Evolutionary conservation across 192 early-diverging fungal genomes (phyloP), one percentile per base, ranked within the genome.

Genomic region (Mortierella claussenii): DNA sequence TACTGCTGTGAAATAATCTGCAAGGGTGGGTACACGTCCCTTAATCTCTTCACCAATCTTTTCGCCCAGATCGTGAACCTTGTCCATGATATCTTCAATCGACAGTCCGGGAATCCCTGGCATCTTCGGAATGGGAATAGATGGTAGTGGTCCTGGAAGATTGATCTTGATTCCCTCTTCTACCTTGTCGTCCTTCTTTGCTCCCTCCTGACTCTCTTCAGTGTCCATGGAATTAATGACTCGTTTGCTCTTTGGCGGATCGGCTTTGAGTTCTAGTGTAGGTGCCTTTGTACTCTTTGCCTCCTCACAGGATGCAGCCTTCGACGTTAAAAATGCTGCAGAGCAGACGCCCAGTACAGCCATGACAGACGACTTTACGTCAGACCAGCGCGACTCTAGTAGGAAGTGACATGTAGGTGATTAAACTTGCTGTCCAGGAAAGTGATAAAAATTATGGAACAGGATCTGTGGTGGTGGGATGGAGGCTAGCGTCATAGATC

Each of bases 41-140:
- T 67, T 76, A 65, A 76, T 76, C 64, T 76, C 73, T 21, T 76
- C 73, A 0, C 73, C 59, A 51, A 76, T 76, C 31, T 76, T 54
- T 20, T 62, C 54, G 0, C 63, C 73, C 21, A 76, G 52, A n/a
- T 34, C 52, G 0, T 76, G 73, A 0, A 76, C 53, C 47, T 67
- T 76, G 12, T 60, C 64, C 73, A 76, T 67, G 26, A 76, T 20
- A 27, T 76, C 65, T 7, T 76, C 64, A 2, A 75, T 32, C 2
- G 70, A 75, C 2, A 69, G 52, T 4, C 15, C 15, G 13, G 69
- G 59, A 23, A 69, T 40, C 12, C 44, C 20, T 33, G 67, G 57
- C 3, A 76, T 62, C 24, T 76, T 76, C 27, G 64, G 73, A 18
- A 76, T 66, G 0, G 73, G 59, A 10, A 76, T 67, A 10, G 64